phyloP scores from a whole-genome alignment of 345 rosid species.

The Melaleuca quinquenervia region DNA sequence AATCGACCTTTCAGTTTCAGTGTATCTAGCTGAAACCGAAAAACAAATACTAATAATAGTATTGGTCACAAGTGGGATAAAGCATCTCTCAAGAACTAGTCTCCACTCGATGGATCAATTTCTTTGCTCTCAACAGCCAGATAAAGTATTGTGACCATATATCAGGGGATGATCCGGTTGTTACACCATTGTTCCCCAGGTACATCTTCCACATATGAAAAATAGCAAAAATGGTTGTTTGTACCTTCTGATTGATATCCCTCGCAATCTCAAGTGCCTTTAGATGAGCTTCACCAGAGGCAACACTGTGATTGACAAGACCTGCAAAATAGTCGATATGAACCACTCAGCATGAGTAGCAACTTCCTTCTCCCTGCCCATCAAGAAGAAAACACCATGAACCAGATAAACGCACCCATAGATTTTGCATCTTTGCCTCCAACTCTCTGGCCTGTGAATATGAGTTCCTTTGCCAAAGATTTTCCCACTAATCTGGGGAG shows the following conservation, averaged over 20 bases:
- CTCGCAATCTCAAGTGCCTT: conserved; percentile 83
- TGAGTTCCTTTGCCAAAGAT: conserved; percentile 72
- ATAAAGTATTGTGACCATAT: not conserved
- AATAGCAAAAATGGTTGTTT: not conserved
- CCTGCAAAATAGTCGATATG: conserved; percentile 22
- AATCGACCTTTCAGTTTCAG: not conserved
- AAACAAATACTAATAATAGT: not conserved
- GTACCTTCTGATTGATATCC: conserved; percentile 72
- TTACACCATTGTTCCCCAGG: not conserved
- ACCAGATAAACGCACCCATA: conserved; percentile 27
- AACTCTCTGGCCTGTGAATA: conserved; percentile 71
- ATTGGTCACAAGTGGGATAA: not conserved
- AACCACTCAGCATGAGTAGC: not conserved
- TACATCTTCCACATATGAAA: not conserved
- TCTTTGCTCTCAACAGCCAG: not conserved
- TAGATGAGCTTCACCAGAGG: conserved; percentile 55
- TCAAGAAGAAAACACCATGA: not conserved
- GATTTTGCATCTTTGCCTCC: conserved; percentile 59
- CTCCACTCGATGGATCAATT: not conserved
- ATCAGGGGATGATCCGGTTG: not conserved
- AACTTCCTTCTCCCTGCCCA: not conserved
- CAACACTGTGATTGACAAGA: conserved; percentile 63
- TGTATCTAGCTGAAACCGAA: conserved; percentile 7
- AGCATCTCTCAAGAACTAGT: not conserved
- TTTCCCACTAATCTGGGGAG: conserved; percentile 84